Conservation (phyloP, 768 basidiomycete genomes). For the Hypholoma sublateritium region DNA sequence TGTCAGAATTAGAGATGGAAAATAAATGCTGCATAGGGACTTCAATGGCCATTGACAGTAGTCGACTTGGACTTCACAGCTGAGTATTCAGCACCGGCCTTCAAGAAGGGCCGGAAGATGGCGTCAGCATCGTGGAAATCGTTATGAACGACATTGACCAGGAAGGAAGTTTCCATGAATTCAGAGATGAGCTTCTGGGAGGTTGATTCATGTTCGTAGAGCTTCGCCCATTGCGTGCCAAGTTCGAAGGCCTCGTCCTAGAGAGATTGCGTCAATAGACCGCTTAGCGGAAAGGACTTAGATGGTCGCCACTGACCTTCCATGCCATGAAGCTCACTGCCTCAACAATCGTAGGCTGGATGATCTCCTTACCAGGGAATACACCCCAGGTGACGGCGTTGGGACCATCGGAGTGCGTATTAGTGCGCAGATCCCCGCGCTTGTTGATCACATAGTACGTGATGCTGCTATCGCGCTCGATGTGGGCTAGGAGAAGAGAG, state of each 20-base stretch:
- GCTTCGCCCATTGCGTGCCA: conserved; percentile 85
- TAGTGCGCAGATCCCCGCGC: conserved; percentile 90
- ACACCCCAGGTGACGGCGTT: conserved; percentile 99
- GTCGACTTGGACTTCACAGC: conserved; percentile 35
- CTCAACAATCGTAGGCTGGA: conserved; percentile 96
- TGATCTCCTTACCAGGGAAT: conserved; percentile 94
- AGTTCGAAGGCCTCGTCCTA: conserved; percentile 95
- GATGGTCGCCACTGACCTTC: conserved; percentile 58
- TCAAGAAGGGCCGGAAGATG: conserved; percentile 86
- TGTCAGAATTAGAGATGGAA: conserved; percentile 4
- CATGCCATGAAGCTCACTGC: conserved; percentile 98
- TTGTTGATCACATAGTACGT: conserved; percentile 99
- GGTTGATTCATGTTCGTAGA: conserved; percentile 78
- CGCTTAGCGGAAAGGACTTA: background rate
- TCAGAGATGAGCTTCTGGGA: conserved; percentile 74
- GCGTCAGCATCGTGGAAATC: conserved; percentile 84
- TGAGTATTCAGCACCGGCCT: conserved; percentile 65
- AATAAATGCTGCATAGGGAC: background rate
- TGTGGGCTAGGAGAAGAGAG: conserved; percentile 68
- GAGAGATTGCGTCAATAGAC: conserved; percentile 6
- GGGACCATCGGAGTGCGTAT: conserved; percentile 92
- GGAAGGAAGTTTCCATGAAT: conserved; percentile 78
- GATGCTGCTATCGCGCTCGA: conserved; percentile 84
- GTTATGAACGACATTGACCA: conserved; percentile 97
- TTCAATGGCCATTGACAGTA: conserved; percentile 41